Conservation (phyloP, 768 basidiomycete species). For the Mycena pura region DNA sequence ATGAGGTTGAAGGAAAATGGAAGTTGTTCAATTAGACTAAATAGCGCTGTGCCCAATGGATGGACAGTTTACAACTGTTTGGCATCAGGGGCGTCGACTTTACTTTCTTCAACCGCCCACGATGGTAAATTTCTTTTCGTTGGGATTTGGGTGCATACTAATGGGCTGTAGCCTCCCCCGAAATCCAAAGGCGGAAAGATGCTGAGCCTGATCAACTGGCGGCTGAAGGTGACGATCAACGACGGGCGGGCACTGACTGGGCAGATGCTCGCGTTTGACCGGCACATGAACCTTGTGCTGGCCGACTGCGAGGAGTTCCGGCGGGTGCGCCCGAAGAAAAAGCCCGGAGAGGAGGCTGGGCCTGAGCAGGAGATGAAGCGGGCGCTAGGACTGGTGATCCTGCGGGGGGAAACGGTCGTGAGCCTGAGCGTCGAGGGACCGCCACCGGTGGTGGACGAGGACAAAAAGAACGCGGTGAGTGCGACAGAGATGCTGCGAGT, state of each 20-base stretch:
- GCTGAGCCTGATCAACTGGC: conserved; percentile 97
- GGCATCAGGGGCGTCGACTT: not conserved
- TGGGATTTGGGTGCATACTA: not conserved
- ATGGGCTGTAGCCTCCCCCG: conserved; percentile 77
- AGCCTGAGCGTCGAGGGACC: conserved; percentile 95
- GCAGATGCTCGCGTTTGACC: conserved; percentile 99
- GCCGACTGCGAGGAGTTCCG: conserved; percentile 99
- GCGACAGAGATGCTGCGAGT: too few relatives aligned
- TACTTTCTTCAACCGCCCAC: conserved; percentile 10
- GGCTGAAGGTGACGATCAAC: conserved; percentile 96
- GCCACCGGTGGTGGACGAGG: conserved; percentile 89
- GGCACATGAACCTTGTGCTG: conserved; percentile 98
- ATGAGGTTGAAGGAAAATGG: conserved; percentile 13
- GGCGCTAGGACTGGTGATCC: conserved; percentile 93
- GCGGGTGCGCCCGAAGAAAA: conserved; percentile 90
- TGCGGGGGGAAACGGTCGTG: conserved; percentile 96
- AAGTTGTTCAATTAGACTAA: conserved; percentile 11
- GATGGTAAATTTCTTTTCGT: conserved; percentile 23
- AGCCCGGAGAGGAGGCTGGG: conserved; percentile 78
- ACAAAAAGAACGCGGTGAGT: conserved; percentile 82
- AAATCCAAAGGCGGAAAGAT: conserved; percentile 99
- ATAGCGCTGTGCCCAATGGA: not conserved
- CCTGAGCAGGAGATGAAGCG: conserved; percentile 95
- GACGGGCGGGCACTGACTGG: conserved; percentile 95
- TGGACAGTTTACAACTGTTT: not conserved